Conservation (phyloP, 768 basidiomycete genomes). For the Royoungia palumana region DNA sequence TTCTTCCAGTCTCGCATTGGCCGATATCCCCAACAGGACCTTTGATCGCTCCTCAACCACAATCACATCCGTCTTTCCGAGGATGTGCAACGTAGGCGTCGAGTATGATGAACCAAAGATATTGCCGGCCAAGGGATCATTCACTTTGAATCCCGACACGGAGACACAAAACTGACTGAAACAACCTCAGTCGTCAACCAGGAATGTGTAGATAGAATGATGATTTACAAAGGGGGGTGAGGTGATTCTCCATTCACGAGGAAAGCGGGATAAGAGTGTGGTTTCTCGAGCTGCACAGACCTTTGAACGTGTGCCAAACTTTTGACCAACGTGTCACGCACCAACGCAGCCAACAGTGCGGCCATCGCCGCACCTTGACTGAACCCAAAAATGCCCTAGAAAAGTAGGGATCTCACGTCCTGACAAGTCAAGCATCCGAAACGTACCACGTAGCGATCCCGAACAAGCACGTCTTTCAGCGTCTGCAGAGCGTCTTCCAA, state of each 20-base stretch:
- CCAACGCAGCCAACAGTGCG: slow-evolving; percentile 64
- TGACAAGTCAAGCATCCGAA: neutral
- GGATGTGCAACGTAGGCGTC: slow-evolving; percentile 75
- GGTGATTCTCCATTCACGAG: slow-evolving; percentile 59
- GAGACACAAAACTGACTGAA: slow-evolving; percentile 68
- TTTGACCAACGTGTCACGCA: slow-evolving; percentile 32
- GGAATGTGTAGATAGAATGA: neutral
- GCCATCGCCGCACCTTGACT: slow-evolving; percentile 82
- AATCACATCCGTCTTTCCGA: slow-evolving; percentile 75
- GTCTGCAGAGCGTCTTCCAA: slow-evolving; percentile 53
- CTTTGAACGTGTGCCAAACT: slow-evolving; percentile 1
- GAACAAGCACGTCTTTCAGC: slow-evolving; percentile 55
- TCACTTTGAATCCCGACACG: slow-evolving; percentile 67
- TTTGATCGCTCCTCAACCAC: slow-evolving; percentile 68
- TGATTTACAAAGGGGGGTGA: slow-evolving; percentile 70
- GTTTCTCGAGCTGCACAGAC: slow-evolving; percentile 48
- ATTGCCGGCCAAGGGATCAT: slow-evolving; percentile 42
- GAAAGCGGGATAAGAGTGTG: slow-evolving; percentile 53
- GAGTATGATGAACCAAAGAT: slow-evolving; percentile 51
- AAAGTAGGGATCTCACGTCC: neutral
- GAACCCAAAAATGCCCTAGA: slow-evolving; percentile 67
- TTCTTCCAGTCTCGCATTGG: slow-evolving; percentile 60
- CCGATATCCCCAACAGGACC: slow-evolving; percentile 51
- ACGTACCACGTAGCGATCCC: slow-evolving; percentile 64
- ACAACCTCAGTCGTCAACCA: neutral